Conservation (phyloP, 202 grass and related monocot species). For the Carex sylvatica region DNA sequence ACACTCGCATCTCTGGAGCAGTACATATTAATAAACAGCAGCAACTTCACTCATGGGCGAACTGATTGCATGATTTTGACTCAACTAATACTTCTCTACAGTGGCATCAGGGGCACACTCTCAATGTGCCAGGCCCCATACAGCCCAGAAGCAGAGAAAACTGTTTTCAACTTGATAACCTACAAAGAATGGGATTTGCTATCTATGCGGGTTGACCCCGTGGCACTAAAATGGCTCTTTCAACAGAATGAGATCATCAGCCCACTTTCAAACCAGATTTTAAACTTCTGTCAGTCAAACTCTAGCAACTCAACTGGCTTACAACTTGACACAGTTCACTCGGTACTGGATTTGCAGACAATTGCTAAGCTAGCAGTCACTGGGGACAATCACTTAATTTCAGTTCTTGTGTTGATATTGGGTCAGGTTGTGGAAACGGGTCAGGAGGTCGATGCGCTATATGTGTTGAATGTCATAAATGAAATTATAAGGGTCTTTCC, state of each 20-base stretch:
- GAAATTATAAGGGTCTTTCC: constrained; percentile 62
- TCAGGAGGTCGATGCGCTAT: constrained; percentile 47
- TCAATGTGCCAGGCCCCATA: constrained; percentile 34
- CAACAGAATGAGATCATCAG: constrained; percentile 58
- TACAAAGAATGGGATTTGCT: constrained; percentile 69
- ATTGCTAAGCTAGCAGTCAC: constrained; percentile 61
- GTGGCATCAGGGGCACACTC: constrained; percentile 61
- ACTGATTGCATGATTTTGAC: constrained; percentile 55
- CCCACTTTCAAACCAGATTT: constrained; percentile 55
- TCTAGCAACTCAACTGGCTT: constrained; percentile 43
- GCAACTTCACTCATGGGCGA: constrained; percentile 45
- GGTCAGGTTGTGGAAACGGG: constrained; percentile 41
- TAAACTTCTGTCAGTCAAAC: constrained; percentile 63
- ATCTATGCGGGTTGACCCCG: constrained; percentile 44
- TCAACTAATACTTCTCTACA: constrained; percentile 79
- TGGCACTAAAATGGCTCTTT: constrained; percentile 87
- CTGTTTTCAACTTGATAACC: constrained; percentile 55
- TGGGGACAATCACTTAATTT: constrained; percentile 46
- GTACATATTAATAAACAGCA: constrained; percentile 84
- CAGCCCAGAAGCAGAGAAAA: constrained; percentile 82
- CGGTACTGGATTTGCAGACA: constrained; percentile 53
- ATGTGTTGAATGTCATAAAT: constrained; percentile 50
- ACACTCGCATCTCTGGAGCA: constrained; percentile 82
- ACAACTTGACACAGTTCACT: constrained; percentile 36
- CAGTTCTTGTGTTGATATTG: constrained; percentile 59